Evolutionary conservation across 2,329 filamentous ascomycete genomes (phyloP).

Genomic region (Ceratocystis alfenasii): DNA sequence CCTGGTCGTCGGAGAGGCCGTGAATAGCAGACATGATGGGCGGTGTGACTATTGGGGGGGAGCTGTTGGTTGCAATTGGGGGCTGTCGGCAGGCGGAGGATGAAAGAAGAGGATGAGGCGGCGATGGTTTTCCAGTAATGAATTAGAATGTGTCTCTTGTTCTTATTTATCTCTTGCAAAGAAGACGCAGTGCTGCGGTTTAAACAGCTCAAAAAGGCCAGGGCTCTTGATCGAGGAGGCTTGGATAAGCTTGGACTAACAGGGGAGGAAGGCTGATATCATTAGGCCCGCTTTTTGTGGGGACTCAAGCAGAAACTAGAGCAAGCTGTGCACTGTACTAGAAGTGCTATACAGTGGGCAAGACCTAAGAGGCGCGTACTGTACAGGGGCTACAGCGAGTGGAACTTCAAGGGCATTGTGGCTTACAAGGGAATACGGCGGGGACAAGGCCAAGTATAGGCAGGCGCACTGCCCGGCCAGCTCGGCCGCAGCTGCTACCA

Average conservation of each 20-base stretch:
- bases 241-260: slow-evolving; percentile 4
- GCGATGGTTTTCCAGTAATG: not conserved
- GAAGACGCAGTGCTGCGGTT: not conserved
- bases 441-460: not conserved
- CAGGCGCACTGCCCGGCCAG: not conserved
- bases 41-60: not conserved
- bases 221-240: not conserved
- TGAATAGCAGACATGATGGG: slow-evolving; percentile 40
- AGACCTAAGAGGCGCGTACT: no score
- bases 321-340: no score
- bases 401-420: no score
- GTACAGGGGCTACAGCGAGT: no score
- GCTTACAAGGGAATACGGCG: no score
- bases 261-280: slow-evolving; percentile 6
- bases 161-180: not conserved
- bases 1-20: slow-evolving; percentile 97
- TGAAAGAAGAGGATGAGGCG: not conserved
- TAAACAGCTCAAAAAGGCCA: slow-evolving; percentile 10
- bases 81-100: not conserved
- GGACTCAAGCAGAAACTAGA: not conserved
- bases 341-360: no score
- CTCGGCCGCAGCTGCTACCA: not conserved
- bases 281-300: not conserved
- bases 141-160: not conserved
- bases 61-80: not conserved